Conservation (phyloP, 495 filamentous ascomycete species). For the Trichoderma gamsii region DNA sequence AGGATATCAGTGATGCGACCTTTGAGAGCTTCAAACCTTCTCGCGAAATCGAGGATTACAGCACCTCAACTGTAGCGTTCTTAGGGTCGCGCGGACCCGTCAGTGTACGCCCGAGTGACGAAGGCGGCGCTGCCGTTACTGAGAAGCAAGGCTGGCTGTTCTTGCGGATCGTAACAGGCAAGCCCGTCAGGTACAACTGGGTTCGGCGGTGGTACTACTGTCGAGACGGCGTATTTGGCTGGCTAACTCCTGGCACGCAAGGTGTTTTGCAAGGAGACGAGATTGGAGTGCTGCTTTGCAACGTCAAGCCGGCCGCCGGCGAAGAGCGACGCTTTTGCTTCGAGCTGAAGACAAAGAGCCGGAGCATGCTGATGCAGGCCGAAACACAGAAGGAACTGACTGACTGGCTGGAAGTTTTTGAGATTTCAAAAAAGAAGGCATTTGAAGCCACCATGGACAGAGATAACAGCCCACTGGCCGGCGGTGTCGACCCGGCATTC, state of each 20-base stretch:
- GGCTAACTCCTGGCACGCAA: constrained; percentile 79
- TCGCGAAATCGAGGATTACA: constrained; percentile 89
- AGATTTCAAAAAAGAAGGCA: constrained; percentile 85
- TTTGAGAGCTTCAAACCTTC: constrained; percentile 67
- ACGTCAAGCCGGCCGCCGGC: constrained; percentile 79
- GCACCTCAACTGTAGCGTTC: constrained; percentile 76
- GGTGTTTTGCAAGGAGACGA: constrained; percentile 93
- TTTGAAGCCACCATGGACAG: constrained; percentile 85
- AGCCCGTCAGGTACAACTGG: constrained; percentile 83
- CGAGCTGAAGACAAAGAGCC: constrained; percentile 97
- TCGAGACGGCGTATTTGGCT: constrained; percentile 92
- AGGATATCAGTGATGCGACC: constrained; percentile 76
- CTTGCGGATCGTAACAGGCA: constrained; percentile 73
- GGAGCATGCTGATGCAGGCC: constrained; percentile 80
- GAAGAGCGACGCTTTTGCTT: constrained; percentile 96
- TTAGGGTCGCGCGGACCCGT: constrained; percentile 66
- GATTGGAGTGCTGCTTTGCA: constrained; percentile 91
- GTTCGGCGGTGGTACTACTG: constrained; percentile 90
- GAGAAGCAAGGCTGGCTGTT: constrained; percentile 97
- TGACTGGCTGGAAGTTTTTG: constrained; percentile 89
- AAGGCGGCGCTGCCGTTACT: constrained; percentile 37
- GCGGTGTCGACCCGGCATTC: constrained; percentile 74
- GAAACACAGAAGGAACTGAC: constrained; percentile 85
- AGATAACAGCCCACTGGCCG: constrained; percentile 59
- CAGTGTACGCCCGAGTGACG: constrained; percentile 41